phyloP scores from a whole-genome alignment of 768 basidiomycete species.

The Tremella yokohamensis region DNA sequence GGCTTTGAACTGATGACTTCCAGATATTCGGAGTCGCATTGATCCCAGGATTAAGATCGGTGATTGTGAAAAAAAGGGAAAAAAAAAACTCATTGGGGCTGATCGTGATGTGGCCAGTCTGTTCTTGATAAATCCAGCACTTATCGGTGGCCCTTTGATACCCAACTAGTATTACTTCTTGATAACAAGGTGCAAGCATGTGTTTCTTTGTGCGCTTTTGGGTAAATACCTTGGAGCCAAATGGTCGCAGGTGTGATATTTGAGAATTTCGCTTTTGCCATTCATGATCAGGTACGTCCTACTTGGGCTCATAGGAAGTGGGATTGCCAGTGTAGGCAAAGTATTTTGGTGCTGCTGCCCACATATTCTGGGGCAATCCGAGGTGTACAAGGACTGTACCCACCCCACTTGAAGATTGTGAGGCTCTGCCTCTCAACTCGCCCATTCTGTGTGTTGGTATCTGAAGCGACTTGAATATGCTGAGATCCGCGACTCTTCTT shows the following conservation, averaged over 20 bases:
- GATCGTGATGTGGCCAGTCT: background rate
- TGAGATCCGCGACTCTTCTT: conserved; percentile 8
- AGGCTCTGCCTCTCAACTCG: conserved; percentile 23
- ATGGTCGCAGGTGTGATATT: background rate
- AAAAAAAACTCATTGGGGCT: no score
- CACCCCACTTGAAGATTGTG: conserved; percentile 16
- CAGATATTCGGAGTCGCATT: no score
- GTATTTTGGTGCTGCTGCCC: conserved; percentile 9
- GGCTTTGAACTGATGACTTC: no score
- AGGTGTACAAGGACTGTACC: conserved; percentile 14
- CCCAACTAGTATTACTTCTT: background rate
- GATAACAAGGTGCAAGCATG: background rate
- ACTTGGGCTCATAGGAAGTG: background rate
- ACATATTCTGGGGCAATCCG: background rate
- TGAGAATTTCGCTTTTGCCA: background rate
- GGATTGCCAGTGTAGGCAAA: conserved; percentile 8
- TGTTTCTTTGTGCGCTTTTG: background rate
- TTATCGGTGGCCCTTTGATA: background rate
- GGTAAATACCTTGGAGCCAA: background rate
- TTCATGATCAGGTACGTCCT: conserved; percentile 1
- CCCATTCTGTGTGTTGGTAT: conserved; percentile 23
- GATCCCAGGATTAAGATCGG: background rate
- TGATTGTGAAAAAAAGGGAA: background rate
- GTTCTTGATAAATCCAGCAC: background rate
- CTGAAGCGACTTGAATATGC: conserved; percentile 7